Base-by-base conservation (phyloP, 2,329 filamentous ascomycete species). In the Aspergillus caelatus region DNA sequence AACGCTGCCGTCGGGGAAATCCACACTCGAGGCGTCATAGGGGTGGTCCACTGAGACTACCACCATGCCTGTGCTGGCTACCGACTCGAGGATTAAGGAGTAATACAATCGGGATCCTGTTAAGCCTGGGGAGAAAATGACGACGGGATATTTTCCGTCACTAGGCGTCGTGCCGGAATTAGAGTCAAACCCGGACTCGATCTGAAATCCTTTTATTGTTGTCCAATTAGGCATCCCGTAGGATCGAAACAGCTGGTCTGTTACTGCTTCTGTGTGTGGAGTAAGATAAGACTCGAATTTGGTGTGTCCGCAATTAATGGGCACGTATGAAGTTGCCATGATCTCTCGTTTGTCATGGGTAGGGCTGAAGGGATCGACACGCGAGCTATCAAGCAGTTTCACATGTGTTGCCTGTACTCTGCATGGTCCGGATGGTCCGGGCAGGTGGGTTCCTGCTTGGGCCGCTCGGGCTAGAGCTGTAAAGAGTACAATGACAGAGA, bases 1-100 rank as follows among this genome's bases (percentile, higher is more conserved):
- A 19, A 28, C 34, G 19, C n/a, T 62, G 19, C 69, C 69, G 39
- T 71, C 66, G 3, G 68, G 71, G 30, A 68, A 72, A 48, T 69
- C 69, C 9, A 72, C 69, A 23, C 65, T 57, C 26, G 41, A 26
- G 8, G 65, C 56, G 36, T 72, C 71, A 50, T 70, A 67, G 1
- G 70, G 68, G 48, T 70, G 67, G 53, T 72, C 70, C 11, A 72
- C 61, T 1, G 46, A 28, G 46, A 50, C 14, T 28, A 50, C 46
- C 10, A 19, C 46, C 0, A 50, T 4, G 5, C 46, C 46, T 28
- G 6, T 19, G 23, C 46, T 50, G 14, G 46, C 46, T 19, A 50
- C 23, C 0, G 23, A 12, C 16, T 28, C 7, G 14, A 50, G 46
- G 2, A 50, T 28, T 9, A 26, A 30, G 2, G 46, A 14, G 14